These are phyloP conservation scores for Pelargonium australe DNA, from an alignment of 441 rosid species.

Conservation along the genomic window DNA sequence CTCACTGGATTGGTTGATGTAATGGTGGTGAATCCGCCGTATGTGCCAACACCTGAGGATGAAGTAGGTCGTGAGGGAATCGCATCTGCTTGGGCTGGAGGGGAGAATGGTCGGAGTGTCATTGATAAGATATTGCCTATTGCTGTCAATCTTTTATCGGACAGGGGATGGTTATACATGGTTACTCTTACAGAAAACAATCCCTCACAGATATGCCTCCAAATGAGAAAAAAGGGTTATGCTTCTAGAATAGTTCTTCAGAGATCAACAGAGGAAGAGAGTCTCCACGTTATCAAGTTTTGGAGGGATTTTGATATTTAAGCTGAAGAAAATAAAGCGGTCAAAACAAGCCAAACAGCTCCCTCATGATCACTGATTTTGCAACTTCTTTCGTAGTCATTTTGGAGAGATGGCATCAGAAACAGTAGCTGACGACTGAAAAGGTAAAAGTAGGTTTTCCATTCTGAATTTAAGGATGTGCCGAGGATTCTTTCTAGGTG, in stretches of 20 bases:
- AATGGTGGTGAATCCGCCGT: constrained; percentile 91
- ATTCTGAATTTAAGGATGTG: background rate
- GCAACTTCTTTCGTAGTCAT: constrained; percentile 38
- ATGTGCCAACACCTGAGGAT: constrained; percentile 86
- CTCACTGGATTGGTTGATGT: constrained; percentile 59
- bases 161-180: constrained; percentile 77
- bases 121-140: constrained; percentile 72
- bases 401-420: constrained; percentile 25
- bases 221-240: constrained; percentile 66
- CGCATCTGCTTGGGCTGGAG: constrained; percentile 95
- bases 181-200: constrained; percentile 70
- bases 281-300: constrained; percentile 73
- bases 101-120: constrained; percentile 69
- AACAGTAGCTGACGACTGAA: constrained; percentile 16
- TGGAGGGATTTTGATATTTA: constrained; percentile 54
- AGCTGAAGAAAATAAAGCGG: constrained; percentile 24
- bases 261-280: constrained; percentile 94
- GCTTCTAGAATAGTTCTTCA: constrained; percentile 65
- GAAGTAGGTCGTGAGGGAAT: constrained; percentile 84
- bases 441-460: constrained; percentile 2
- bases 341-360: constrained; percentile 19
- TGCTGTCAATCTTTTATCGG: constrained; percentile 61
- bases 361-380: constrained; percentile 35
- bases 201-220: constrained; percentile 58
- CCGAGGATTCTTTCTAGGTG: background rate